Conservation (phyloP, 1,284 basidiomycete species). For the Ustilago cynodontis region DNA sequence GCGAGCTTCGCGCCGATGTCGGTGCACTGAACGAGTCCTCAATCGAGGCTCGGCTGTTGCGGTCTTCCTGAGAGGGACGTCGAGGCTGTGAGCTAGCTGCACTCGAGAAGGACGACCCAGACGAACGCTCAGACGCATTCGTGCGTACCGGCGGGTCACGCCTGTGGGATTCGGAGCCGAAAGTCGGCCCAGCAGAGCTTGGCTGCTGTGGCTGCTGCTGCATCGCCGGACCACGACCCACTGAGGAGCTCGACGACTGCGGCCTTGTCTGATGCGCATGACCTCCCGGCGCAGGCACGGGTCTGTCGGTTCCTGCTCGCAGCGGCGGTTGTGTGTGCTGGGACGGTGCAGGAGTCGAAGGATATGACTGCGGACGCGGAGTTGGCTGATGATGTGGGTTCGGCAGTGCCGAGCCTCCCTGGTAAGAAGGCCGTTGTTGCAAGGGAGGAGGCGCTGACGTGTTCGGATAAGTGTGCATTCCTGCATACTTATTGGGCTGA, state of each 20-base stretch:
- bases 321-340: slow-evolving; percentile 17
- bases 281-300: slow-evolving; percentile 2
- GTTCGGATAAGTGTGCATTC: slow-evolving; percentile 22
- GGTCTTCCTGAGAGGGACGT: slow-evolving; percentile 34
- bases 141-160: slow-evolving; percentile 32
- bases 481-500: slow-evolving; percentile 20
- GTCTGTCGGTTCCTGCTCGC: neutral
- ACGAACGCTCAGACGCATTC: slow-evolving; percentile 57
- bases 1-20: slow-evolving; percentile 62
- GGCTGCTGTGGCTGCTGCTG: slow-evolving; percentile 18
- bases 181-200: neutral
- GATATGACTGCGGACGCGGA: slow-evolving; percentile 36
- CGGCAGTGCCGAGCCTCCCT: slow-evolving; percentile 14
- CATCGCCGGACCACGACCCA: slow-evolving; percentile 9
- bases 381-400: slow-evolving; percentile 32
- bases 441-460: slow-evolving; percentile 23
- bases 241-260: slow-evolving; percentile 25
- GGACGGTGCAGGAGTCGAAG: slow-evolving; percentile 19
- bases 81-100: slow-evolving; percentile 31
- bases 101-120: slow-evolving; percentile 60
- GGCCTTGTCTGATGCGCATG: slow-evolving; percentile 18
- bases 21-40: slow-evolving; percentile 61
- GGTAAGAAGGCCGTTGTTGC: slow-evolving; percentile 30
- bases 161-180: slow-evolving; percentile 23
- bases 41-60: slow-evolving; percentile 33